Conservation (phyloP, 179 eudicot species). For the Beta lomatogona region DNA sequence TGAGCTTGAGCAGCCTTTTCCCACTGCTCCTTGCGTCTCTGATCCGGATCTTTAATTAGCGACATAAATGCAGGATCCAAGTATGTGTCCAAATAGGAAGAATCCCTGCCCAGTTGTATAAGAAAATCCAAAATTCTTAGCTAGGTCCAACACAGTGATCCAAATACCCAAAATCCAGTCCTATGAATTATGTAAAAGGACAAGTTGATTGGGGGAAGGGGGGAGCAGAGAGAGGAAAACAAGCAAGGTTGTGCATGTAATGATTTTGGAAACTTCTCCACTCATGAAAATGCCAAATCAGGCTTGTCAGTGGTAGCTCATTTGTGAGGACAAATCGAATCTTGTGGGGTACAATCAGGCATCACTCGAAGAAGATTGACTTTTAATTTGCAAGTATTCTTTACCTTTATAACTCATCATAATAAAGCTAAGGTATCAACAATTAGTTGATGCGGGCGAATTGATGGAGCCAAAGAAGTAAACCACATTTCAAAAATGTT, state of each 20-base stretch:
- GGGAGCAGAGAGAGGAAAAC: background rate
- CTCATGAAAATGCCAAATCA: background rate
- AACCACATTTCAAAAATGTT: background rate
- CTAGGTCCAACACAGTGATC: background rate
- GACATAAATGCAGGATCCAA: conserved; percentile 99
- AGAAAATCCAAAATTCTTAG: background rate
- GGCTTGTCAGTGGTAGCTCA: background rate
- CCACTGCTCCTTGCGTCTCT: conserved; percentile 92
- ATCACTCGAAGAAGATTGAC: background rate
- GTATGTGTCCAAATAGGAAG: conserved; percentile 79
- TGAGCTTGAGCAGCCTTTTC: conserved; percentile 91
- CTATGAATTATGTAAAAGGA: background rate
- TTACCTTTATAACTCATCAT: background rate
- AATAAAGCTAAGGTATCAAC: background rate
- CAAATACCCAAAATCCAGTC: conserved; percentile 3
- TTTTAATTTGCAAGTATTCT: no score
- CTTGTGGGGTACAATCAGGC: background rate
- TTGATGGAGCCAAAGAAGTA: background rate
- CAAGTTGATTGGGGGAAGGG: background rate
- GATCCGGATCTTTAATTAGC: conserved; percentile 91
- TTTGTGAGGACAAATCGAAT: background rate
- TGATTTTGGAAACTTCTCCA: background rate
- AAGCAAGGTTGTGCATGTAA: background rate
- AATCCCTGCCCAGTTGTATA: conserved; percentile 55
- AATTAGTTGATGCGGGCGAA: background rate